Percentiles rank a stretch among this genome's conserved stretches.
phyloP scores from a whole-genome alignment of 768 basidiomycete genomes.

The Rhizopogon salebrosus region DNA sequence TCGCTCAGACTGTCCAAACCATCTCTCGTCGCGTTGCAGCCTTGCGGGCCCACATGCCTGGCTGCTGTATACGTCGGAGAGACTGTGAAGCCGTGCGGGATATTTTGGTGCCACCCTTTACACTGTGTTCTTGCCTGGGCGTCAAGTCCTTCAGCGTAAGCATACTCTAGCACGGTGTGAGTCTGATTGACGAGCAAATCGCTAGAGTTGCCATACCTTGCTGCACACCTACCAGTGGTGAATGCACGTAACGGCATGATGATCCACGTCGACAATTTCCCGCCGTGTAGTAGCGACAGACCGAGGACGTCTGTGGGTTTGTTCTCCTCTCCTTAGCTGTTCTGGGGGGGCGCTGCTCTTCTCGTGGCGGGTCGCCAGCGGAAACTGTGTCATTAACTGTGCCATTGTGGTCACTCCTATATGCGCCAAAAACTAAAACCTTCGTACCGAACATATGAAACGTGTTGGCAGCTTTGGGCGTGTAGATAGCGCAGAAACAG shows the following conservation, averaged over 20 bases:
- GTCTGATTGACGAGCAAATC: background rate
- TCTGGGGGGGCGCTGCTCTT: background rate
- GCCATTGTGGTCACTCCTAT: background rate
- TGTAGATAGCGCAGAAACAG: background rate
- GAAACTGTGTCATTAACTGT: background rate
- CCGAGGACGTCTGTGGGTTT: background rate
- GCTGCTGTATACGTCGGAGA: background rate
- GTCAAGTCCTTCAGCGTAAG: background rate
- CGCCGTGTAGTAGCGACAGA: slow-evolving; percentile 22
- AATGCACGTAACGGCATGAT: slow-evolving; percentile 21
- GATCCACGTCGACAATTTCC: slow-evolving; percentile 24
- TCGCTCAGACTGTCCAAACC: background rate
- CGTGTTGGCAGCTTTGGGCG: background rate
- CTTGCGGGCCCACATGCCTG: background rate
- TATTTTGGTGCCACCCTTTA: background rate
- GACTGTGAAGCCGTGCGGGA: background rate
- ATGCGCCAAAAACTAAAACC: background rate
- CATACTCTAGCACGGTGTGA: background rate
- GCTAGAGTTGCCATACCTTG: background rate
- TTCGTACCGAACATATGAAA: background rate
- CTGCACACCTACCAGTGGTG: background rate
- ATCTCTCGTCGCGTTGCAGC: background rate
- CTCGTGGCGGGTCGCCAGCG: background rate
- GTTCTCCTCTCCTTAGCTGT: background rate
- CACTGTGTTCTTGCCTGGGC: background rate